These are phyloP conservation scores for Heritiera littoralis DNA, from an alignment of 345 rosid genomes.

Conservation along the genomic window DNA sequence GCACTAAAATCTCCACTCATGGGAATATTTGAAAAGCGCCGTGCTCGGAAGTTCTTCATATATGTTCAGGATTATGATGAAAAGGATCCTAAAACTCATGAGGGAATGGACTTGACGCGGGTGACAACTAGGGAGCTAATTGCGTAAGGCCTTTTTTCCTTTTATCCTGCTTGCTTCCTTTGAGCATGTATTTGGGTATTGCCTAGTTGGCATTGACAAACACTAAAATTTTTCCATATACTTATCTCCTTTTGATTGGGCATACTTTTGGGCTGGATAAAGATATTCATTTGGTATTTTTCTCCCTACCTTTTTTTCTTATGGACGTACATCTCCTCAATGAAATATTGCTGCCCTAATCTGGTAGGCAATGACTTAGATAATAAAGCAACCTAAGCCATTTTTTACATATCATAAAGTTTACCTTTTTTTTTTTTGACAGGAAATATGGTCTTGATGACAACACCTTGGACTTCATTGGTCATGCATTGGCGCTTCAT, in stretches of 20 bases:
- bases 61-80: too few relatives aligned
- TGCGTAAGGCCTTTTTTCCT: too few relatives aligned
- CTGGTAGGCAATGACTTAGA: not conserved
- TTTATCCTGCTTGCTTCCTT: too few relatives aligned
- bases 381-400: not conserved
- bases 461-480: constrained; percentile 88
- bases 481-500: constrained; percentile 95
- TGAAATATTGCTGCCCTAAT: not conserved
- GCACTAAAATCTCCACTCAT: too few relatives aligned
- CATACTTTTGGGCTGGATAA: not conserved
- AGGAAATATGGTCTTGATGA: constrained; percentile 91
- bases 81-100: too few relatives aligned
- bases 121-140: too few relatives aligned
- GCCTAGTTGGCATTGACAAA: not conserved
- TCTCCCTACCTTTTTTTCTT: not conserved
- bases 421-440: constrained; percentile 26
- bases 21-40: too few relatives aligned
- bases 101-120: too few relatives aligned
- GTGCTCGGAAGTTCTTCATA: too few relatives aligned
- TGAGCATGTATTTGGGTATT: too few relatives aligned
- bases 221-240: not conserved
- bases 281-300: not conserved
- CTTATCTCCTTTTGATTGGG: not conserved
- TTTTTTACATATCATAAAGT: constrained; percentile 7
- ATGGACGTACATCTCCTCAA: not conserved